phyloP scores from a whole-genome alignment of 2,329 filamentous ascomycete genomes.

The Aspergillus cejpii region DNA sequence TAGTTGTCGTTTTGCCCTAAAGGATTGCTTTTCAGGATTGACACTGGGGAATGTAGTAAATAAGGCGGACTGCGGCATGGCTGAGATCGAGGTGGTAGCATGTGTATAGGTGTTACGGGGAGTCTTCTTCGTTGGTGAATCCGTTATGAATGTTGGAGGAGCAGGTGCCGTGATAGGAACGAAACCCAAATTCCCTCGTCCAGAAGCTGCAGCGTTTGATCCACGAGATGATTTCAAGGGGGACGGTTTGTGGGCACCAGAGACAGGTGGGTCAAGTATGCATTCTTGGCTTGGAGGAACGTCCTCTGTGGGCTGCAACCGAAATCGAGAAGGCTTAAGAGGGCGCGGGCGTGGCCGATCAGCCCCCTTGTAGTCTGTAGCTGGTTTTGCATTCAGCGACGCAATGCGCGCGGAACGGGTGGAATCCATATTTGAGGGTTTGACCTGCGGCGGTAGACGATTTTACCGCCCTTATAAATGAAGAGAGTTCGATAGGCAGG shows the following conservation, averaged over 20 bases:
- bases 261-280: slow-evolving; percentile 57
- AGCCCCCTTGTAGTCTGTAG: slow-evolving; percentile 34
- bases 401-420: slow-evolving; percentile 44
- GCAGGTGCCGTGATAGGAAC: slow-evolving; percentile 53
- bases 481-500: neutral
- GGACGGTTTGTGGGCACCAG: slow-evolving; percentile 51
- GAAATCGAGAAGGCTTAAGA: slow-evolving; percentile 50
- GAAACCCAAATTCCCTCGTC: slow-evolving; percentile 54
- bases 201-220: slow-evolving; percentile 50
- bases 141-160: slow-evolving; percentile 41
- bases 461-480: neutral
- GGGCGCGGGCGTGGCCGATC: slow-evolving; percentile 34
- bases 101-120: slow-evolving; percentile 29
- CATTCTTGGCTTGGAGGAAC: slow-evolving; percentile 52
- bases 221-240: slow-evolving; percentile 59
- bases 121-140: slow-evolving; percentile 45
- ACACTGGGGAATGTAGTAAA: slow-evolving; percentile 48
- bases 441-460: neutral
- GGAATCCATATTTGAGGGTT: slow-evolving; percentile 32
- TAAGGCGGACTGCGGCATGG: slow-evolving; percentile 40
- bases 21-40: slow-evolving; percentile 32
- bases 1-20: slow-evolving; percentile 45
- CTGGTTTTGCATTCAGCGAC: slow-evolving; percentile 55
- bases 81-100: slow-evolving; percentile 15
- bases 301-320: slow-evolving; percentile 40